phyloP scores from a whole-genome alignment of 148 eudicot genomes.

The Camellia sinensis region DNA sequence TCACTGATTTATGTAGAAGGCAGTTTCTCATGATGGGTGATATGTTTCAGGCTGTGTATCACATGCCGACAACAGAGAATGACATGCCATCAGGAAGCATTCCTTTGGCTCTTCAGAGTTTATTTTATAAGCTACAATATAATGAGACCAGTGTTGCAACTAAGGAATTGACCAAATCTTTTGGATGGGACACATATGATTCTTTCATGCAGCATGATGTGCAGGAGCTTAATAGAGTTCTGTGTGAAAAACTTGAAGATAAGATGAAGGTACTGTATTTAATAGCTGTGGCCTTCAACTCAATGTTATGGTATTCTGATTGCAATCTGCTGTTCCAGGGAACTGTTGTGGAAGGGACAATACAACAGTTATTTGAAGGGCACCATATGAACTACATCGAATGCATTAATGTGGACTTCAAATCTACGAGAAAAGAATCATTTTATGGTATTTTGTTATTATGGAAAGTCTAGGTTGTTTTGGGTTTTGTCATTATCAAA shows the following conservation, averaged over 20 bases:
- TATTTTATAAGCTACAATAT: constrained; percentile 90
- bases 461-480: background rate
- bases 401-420: constrained; percentile 85
- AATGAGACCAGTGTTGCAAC: constrained; percentile 83
- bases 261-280: constrained; percentile 75
- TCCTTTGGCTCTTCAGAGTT: constrained; percentile 82
- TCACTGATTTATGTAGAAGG: constrained; percentile 1
- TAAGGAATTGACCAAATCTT: constrained; percentile 89
- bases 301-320: background rate
- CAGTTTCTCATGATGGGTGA: constrained; percentile 16
- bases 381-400: constrained; percentile 92
- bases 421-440: constrained; percentile 90
- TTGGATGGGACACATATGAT: constrained; percentile 96
- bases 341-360: constrained; percentile 96
- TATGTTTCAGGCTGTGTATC: constrained; percentile 78
- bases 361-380: constrained; percentile 85
- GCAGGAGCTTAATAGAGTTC: constrained; percentile 87
- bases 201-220: constrained; percentile 99
- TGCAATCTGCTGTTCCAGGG: constrained; percentile 46
- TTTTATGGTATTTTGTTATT: constrained; percentile 59
- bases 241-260: constrained; percentile 90
- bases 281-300: background rate
- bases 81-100: constrained; percentile 74
- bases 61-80: constrained; percentile 96
- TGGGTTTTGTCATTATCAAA: background rate